Percentiles rank a stretch among this genome's conserved stretches.
phyloP scores from a whole-genome alignment of 768 basidiomycete species.

The Tricholomella constricta region DNA sequence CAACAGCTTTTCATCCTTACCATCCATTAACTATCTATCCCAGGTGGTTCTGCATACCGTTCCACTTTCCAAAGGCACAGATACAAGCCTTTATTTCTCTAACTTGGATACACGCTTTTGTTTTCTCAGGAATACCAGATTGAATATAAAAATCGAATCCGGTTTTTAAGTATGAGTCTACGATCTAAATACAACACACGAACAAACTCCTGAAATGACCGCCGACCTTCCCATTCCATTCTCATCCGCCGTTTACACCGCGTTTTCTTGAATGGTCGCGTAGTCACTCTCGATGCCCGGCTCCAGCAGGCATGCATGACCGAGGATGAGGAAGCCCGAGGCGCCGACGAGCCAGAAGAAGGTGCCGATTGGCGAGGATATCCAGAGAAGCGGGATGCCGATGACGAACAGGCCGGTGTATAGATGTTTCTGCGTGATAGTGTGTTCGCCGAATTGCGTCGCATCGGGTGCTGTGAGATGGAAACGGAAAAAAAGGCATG shows the following conservation, averaged over 20 bases:
- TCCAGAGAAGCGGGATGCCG: conserved; percentile 86
- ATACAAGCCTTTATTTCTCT: background rate
- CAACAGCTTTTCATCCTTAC: background rate
- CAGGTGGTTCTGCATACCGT: background rate
- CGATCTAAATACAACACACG: background rate
- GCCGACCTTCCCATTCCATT: background rate
- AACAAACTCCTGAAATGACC: background rate
- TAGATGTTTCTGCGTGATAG: conserved; percentile 86
- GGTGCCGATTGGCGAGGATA: conserved; percentile 72
- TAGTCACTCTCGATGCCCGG: conserved; percentile 97
- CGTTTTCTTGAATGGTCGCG: conserved; percentile 69
- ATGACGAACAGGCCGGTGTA: conserved; percentile 90
- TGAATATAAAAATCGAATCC: background rate
- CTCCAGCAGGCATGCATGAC: conserved; percentile 87
- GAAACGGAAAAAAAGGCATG: too few species aligned
- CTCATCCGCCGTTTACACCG: conserved; percentile 26
- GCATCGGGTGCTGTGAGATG: conserved; percentile 71
- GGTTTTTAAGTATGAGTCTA: background rate
- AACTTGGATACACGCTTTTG: background rate
- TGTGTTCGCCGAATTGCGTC: conserved; percentile 76
- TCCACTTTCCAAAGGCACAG: background rate
- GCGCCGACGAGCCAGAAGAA: conserved; percentile 96
- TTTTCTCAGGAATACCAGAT: background rate
- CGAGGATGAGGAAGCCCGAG: conserved; percentile 80
- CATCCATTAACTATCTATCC: background rate